A percentile compares a stretch with the other conserved stretches of the same genome.
These are phyloP conservation scores for Starmera amethionina DNA, from an alignment of 805 yeast genomes.

Conservation along the genomic window DNA sequence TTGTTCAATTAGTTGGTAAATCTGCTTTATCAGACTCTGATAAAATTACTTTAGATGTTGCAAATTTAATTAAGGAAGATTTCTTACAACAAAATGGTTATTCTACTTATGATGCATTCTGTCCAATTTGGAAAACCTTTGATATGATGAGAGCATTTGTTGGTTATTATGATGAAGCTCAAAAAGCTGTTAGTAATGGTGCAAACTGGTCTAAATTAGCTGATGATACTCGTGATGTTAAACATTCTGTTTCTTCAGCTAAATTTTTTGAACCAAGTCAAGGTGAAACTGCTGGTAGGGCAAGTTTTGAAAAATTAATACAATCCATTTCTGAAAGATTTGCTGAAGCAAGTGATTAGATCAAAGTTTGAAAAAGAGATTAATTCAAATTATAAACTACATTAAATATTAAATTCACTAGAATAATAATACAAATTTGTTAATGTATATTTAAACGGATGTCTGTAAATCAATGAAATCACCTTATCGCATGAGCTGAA, in stretches of 20 bases:
- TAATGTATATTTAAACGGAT: background rate
- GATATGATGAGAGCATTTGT: conserved; percentile 97
- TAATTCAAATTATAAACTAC: too few species aligned
- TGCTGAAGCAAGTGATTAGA: conserved; percentile 88
- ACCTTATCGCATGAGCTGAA: background rate
- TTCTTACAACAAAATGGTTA: conserved; percentile 99
- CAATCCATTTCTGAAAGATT: conserved; percentile 77
- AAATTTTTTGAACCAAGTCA: conserved; percentile 93
- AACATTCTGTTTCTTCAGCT: conserved; percentile 88
- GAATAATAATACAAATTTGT: background rate
- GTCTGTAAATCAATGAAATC: background rate
- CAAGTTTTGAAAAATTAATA: conserved; percentile 69
- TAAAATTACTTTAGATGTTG: conserved; percentile 91
- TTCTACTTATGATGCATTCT: conserved; percentile 95
- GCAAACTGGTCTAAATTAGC: conserved; percentile 89
- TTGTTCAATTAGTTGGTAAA: conserved; percentile 98
- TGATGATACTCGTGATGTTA: conserved; percentile 83
- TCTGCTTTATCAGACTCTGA: conserved; percentile 95
- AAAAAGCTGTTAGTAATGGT: conserved; percentile 89
- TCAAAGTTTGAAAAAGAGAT: too few species aligned
- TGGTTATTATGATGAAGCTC: conserved; percentile 92
- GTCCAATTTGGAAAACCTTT: conserved; percentile 98
- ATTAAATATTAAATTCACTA: too few species aligned
- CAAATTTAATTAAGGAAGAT: conserved; percentile 89
- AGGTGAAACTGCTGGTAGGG: conserved; percentile 72